Base-by-base conservation (phyloP, 2,329 filamentous ascomycete genomes). In the Aspergillus japonicus region DNA sequence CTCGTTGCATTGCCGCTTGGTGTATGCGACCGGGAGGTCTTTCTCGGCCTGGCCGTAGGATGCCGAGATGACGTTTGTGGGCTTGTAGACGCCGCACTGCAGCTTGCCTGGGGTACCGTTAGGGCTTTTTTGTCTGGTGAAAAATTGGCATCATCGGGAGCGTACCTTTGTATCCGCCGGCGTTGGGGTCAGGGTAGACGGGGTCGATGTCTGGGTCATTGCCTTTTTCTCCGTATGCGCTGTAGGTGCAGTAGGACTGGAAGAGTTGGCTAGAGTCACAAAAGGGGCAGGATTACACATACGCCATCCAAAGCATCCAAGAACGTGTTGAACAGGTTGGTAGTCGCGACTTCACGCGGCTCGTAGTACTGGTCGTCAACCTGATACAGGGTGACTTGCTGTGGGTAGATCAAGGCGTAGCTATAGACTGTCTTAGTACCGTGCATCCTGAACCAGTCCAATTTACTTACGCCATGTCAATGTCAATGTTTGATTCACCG, bases 21-120 rank as follows among this genome's bases (percentile, higher is more conserved):
- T 81, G 71, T 88, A 88, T 62, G 73, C 75, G 5, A 78, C 71
- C 0, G 85, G 84, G 21, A 86, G 75, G 23, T 82, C 81, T 5
- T 74, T 72, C 71, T 87, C 85, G 48, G 81, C 77, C 47, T 81
- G 81, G 50, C 83, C 83, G 68, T 86, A 86, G 3, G 81, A 83
- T 64, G 87, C 82, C 42, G 78, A 81, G 61, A 85, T 79, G 6
- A 86, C 83, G 62, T 85, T 84, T 10, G 84, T 83, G 2, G 83
- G 81, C 64, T 80, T 76, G 73, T 80, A 83, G 21, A 81, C 75
- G 7, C 80, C 80, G 59, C 81, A 83, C 63, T 80, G 75, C 12
- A 80, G 71, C 39, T 58, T 42, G 29, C 56, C 56, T 58, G 16
- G 1, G 2, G 12, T 42, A 29, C 26, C 7, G 31, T 51, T 19